These are phyloP conservation scores for Epichloe aotearoae DNA, from an alignment of 2,329 filamentous ascomycete genomes.

Conservation along the genomic window DNA sequence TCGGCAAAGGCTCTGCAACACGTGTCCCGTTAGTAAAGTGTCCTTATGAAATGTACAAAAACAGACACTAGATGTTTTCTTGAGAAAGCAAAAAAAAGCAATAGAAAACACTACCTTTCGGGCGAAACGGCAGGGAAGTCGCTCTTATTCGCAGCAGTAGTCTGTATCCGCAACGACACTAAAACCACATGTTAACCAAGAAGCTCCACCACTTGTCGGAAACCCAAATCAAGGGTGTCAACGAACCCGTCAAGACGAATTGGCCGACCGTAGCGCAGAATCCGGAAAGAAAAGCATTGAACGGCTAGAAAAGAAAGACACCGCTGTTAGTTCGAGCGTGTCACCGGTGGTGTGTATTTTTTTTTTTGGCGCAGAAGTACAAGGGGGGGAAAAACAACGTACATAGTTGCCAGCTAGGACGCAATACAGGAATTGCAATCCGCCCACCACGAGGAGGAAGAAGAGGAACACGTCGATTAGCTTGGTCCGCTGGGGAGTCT, in stretches of 20 bases:
- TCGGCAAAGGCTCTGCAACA: slow-evolving; percentile 75
- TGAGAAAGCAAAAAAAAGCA: too few relatives aligned
- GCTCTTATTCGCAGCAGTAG: slow-evolving; percentile 64
- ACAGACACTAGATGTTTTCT: background rate
- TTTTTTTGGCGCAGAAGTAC: too few relatives aligned
- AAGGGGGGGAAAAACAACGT: slow-evolving; percentile 25
- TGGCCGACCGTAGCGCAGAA: slow-evolving; percentile 93
- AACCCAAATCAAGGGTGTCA: background rate
- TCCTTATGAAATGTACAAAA: background rate
- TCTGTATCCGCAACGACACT: slow-evolving; percentile 72
- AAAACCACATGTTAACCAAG: slow-evolving; percentile 21
- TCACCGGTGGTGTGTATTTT: background rate
- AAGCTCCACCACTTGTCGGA: background rate
- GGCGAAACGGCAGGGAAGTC: slow-evolving; percentile 68
- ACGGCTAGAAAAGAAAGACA: slow-evolving; percentile 48
- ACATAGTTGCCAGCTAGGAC: slow-evolving; percentile 89
- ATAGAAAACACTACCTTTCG: slow-evolving; percentile 47
- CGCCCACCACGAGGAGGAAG: slow-evolving; percentile 75
- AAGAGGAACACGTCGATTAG: slow-evolving; percentile 83
- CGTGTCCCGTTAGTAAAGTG: background rate
- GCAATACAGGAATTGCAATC: slow-evolving; percentile 89
- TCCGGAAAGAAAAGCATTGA: slow-evolving; percentile 95
- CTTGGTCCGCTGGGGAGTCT: slow-evolving; percentile 83
- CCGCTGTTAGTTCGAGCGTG: slow-evolving; percentile 8
- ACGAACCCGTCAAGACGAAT: slow-evolving; percentile 82